Percentiles rank a stretch among this genome's conserved stretches.
phyloP scores from a whole-genome alignment of 2,329 filamentous ascomycete genomes.

The Penicillium sp. region DNA sequence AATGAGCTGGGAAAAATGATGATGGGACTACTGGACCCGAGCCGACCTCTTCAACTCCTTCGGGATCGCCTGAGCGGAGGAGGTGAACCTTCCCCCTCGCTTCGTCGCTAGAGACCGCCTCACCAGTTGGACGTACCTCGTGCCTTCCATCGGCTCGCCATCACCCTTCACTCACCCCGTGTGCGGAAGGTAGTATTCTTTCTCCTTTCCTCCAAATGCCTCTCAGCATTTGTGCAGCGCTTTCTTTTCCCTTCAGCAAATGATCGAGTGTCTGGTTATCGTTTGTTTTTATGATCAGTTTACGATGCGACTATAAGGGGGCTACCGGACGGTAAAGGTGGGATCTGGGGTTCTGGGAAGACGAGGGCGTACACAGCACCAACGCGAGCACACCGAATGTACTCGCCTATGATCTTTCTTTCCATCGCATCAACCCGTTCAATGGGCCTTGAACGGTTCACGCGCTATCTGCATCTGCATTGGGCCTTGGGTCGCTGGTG shows the following conservation, averaged over 20 bases:
- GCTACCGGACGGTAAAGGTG: background rate
- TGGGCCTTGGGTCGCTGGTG: constrained; percentile 11
- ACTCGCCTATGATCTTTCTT: constrained; percentile 2
- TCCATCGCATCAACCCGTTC: constrained; percentile 5
- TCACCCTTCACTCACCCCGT: background rate
- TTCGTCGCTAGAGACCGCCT: constrained; percentile 16
- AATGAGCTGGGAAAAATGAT: constrained; percentile 53
- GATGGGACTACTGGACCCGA: constrained; percentile 50
- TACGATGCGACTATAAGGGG: constrained; percentile 8
- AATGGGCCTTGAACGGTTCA: background rate
- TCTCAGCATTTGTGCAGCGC: background rate
- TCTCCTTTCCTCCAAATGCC: constrained; percentile 1
- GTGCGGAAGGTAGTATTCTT: background rate
- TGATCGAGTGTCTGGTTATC: constrained; percentile 4
- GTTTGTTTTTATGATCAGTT: constrained; percentile 6
- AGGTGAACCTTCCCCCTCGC: constrained; percentile 13
- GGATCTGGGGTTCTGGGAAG: background rate
- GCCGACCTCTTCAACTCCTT: constrained; percentile 45
- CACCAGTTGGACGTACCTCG: background rate
- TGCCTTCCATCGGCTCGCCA: background rate
- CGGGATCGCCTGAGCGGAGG: constrained; percentile 40
- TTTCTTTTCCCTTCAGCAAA: constrained; percentile 5
- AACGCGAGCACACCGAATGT: background rate
- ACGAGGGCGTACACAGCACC: background rate
- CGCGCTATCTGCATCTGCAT: constrained; percentile 15